Evolutionary conservation across 169 alveolate genomes (phyloP), one percentile per base, ranked within the genome.

Genomic region (Babesia ovis): DNA sequence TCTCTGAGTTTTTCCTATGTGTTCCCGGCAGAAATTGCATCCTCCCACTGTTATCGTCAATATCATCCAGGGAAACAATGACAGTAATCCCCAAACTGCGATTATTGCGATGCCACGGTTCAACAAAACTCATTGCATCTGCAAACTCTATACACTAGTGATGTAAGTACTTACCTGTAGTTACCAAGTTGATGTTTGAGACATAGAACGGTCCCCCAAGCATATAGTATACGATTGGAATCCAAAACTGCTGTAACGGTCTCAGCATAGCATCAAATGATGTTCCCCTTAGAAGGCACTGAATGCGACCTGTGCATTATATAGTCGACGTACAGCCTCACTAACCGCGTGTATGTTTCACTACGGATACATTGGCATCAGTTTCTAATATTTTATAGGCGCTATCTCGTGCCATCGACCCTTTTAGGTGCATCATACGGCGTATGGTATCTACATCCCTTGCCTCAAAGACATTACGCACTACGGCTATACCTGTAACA

Each of bases 61-160:
- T 70, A 55, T 70, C 74, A 25, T 79, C 83, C 59, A 79, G 60
- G 18, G 87, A 35, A 18, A 79, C 29, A 18, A 79, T 60, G 14
- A 79, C 58, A 29, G 42, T 62, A 18, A 79, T 29, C 3, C 87
- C 87, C n/a, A 48, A 68, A 0, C 53, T 42, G 22, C 59, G 41
- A 56, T 79, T 79, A 50, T 62, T 69, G 25, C 87, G 23, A 42
- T 79, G 87, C 87, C 87, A 79, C 3, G 84, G 83, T 48, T 79
- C 87, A 9, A 55, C 76, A 37, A 20, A 68, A 55, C 87, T 70
- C 84, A 79, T 55, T 14, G 84, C 53, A 27, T 79, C 87, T 79
- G 64, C 0, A 14, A 18, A 18, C 18, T n/a, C 32, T 45, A 22
- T 64, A 54, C 6, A 0, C 22, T 25, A 39, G 39, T 0, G 32